Base-by-base conservation (phyloP, 176 grass and related monocot species). In the Tillandsia leiboldiana region DNA sequence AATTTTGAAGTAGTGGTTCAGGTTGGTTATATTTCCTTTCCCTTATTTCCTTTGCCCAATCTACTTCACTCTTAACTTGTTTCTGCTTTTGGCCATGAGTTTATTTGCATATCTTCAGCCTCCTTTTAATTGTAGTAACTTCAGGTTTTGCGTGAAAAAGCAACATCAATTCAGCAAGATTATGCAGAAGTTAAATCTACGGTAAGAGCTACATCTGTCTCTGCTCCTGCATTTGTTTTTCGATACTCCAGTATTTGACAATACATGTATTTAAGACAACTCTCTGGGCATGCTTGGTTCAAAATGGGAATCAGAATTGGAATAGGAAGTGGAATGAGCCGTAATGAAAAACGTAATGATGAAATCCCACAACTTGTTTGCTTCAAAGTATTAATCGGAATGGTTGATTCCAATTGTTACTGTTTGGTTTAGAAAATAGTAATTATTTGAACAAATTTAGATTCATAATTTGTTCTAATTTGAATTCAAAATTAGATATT, bases 1-100 rank as follows among this genome's bases (percentile, higher is more conserved):
- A 92, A 92, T 79, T 96, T 91, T 84, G 88, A 96, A 87, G 92
- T 96, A 66, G 92, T 96, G 61, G 88, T 96, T 81, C 88, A 96
- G 92, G 88, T 92, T 90, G 2, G 14, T 42, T 75, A 49, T 26
- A 63, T 63, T 70, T 8, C 11, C 62, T 71, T 15, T 23, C 8
- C 29, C 26, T 56, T 48, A 26, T 48, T 22, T 12, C 27, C 80
- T 73, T 54, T 15, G 33, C n/a, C 50, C 56, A 9, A 67, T 29
- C 1, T 76, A 12, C 12, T 42, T 33, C 2, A 61, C 56, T 61
- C 22, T 61, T 9, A 15, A 57, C 53, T 20, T 23, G 17, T 9
- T 61, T 61, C 22, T 61, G 13, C 56, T 23, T 61, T 8, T 61
- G 22, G 56, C 17, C 52, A 13, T 57, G 7, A 13, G 9, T 51